Percentiles rank a stretch among this genome's conserved stretches.
phyloP scores from a whole-genome alignment of 2,329 filamentous ascomycete species.

The Didymella exigua region DNA sequence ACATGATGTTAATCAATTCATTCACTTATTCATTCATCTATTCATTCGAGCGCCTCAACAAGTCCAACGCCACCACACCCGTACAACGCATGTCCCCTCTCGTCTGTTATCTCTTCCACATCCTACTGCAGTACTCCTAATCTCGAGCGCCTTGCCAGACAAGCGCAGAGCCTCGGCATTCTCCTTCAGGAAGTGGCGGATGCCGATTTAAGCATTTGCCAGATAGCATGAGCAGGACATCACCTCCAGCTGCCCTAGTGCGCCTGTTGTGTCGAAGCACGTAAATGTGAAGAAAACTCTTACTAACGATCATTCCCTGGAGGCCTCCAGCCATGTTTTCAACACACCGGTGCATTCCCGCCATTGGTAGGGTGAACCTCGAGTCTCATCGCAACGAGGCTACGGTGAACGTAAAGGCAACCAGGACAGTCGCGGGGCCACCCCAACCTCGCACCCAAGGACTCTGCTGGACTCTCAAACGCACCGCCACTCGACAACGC shows the following conservation, averaged over 20 bases:
- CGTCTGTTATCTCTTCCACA: not conserved
- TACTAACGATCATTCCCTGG: not conserved
- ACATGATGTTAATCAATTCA: too few species aligned
- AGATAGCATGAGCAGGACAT: not conserved
- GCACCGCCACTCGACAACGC: not conserved
- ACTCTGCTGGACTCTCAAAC: too few species aligned
- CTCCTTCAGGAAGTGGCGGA: not conserved
- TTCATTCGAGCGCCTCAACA: not conserved
- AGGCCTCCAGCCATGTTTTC: not conserved
- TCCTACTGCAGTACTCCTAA: not conserved
- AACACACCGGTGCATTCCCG: too few species aligned
- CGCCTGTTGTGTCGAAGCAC: not conserved
- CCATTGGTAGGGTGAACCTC: too few species aligned
- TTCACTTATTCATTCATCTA: too few species aligned
- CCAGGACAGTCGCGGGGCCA: too few species aligned
- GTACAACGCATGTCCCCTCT: not conserved
- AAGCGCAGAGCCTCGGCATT: not conserved
- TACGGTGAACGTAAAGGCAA: too few species aligned
- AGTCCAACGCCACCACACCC: not conserved
- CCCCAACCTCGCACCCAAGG: too few species aligned
- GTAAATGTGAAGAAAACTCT: not conserved
- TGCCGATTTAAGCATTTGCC: not conserved
- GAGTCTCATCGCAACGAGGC: too few species aligned
- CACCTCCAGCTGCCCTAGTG: not conserved
- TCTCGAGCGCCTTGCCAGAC: not conserved